Percentiles rank a stretch among this genome's conserved stretches.
phyloP scores from a whole-genome alignment of 106 monocot species.

The Chionographis japonica region DNA sequence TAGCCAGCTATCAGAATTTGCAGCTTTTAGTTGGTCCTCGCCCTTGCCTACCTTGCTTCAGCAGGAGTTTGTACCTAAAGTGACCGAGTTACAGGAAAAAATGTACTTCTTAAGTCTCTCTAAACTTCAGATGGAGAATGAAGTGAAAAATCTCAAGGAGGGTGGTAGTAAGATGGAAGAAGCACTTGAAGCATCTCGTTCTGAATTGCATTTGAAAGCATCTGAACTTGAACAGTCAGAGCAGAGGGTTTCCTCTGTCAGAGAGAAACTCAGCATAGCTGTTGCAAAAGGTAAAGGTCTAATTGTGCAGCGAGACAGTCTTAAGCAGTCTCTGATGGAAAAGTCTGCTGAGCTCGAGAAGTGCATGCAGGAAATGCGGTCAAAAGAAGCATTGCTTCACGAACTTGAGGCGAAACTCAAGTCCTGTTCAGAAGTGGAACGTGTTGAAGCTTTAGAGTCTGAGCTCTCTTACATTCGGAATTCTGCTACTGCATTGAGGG shows the following conservation, averaged over 20 bases:
- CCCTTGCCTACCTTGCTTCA: constrained; percentile 53
- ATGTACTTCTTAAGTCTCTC: constrained; percentile 31
- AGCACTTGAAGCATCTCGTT: constrained; percentile 37
- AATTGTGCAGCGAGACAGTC: constrained; percentile 77
- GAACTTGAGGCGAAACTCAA: constrained; percentile 78
- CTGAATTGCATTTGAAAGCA: constrained; percentile 48
- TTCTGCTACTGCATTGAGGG: constrained; percentile 90
- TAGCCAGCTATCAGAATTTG: constrained; percentile 20
- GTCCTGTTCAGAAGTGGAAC: constrained; percentile 71
- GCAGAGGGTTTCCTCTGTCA: constrained; percentile 75
- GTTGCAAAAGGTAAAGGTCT: constrained; percentile 97
- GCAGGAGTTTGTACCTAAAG: constrained; percentile 45
- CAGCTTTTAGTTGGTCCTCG: constrained; percentile 31
- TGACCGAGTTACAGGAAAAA: constrained; percentile 45
- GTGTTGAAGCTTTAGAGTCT: constrained; percentile 94
- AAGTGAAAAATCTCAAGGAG: constrained; percentile 59
- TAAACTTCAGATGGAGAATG: constrained; percentile 45
- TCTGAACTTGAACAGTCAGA: constrained; percentile 83
- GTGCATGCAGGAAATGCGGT: constrained; percentile 50
- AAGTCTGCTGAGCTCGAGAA: constrained; percentile 78
- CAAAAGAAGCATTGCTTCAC: constrained; percentile 54
- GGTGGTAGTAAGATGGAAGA: constrained; percentile 44
- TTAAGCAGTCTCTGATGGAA: constrained; percentile 76
- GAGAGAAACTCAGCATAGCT: constrained; percentile 94
- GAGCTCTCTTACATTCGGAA: constrained; percentile 95